Conservation (phyloP, 371 early-diverging fungal species). For the Syncephalastrum sp. region DNA sequence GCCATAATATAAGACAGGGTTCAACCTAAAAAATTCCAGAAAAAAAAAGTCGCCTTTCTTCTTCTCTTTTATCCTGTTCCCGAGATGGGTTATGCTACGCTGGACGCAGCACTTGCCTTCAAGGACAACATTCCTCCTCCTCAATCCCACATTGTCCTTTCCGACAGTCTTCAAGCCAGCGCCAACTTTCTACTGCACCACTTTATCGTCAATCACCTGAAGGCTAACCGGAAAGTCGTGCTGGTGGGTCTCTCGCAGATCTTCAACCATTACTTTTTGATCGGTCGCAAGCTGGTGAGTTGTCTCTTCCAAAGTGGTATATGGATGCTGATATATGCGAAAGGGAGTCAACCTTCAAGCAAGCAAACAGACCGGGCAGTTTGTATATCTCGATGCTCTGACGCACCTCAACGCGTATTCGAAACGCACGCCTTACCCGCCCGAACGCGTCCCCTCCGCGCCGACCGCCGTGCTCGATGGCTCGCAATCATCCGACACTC, state of each 20-base stretch:
- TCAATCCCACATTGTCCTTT: slow-evolving; percentile 53
- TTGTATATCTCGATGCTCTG: slow-evolving; percentile 64
- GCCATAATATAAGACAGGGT: no score
- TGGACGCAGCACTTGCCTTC: slow-evolving; percentile 52
- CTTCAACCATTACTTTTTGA: slow-evolving; percentile 63
- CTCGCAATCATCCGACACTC: slow-evolving; percentile 2
- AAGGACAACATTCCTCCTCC: slow-evolving; percentile 46
- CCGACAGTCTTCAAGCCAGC: slow-evolving; percentile 65
- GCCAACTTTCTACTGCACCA: slow-evolving; percentile 72
- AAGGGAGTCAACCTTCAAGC: slow-evolving; percentile 65
- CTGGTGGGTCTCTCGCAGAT: slow-evolving; percentile 67
- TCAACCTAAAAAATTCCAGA: no score
- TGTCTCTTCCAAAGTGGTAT: not conserved
- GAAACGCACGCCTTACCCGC: slow-evolving; percentile 41
- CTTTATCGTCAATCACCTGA: slow-evolving; percentile 65
- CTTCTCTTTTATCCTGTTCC: not conserved
- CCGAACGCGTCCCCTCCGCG: slow-evolving; percentile 33
- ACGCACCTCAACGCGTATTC: slow-evolving; percentile 56
- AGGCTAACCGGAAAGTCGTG: slow-evolving; percentile 55
- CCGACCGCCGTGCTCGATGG: slow-evolving; percentile 34
- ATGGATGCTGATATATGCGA: not conserved
- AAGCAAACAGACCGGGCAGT: slow-evolving; percentile 49
- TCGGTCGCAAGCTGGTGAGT: slow-evolving; percentile 68
- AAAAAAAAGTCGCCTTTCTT: not conserved
- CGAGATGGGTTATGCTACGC: slow-evolving; percentile 51